Base-by-base conservation (phyloP, 2,329 filamentous ascomycete genomes). In the Pestalotiopsis sp. region DNA sequence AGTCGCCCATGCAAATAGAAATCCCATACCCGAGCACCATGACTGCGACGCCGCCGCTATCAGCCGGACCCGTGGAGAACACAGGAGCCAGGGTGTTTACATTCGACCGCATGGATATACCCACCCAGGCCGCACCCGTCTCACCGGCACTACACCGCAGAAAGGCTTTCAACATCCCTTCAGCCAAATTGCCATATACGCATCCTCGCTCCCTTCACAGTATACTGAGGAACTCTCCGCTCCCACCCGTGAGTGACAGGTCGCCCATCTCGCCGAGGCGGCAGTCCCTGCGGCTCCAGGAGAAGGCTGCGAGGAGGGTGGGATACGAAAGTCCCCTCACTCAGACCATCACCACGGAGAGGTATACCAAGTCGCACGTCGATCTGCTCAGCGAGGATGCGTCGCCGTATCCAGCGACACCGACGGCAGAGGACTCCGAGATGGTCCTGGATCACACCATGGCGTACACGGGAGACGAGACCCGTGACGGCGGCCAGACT, bases 171-270 rank as follows among this genome's bases (percentile, higher is more conserved):
- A 72, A 75, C 25, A 74, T 73, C 5, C 66, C 71, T 12, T 68
- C 70, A 23, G 64, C 71, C 41, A 80, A 80, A 27, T 80, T 84
- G 3, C 89, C 89, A 2, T 91, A 91, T 73, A 86, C 82, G 1
- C 88, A 88, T 70, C 86, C 89, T 41, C 84, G 84, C 68, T 81
- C 83, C 57, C 84, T 91, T 11, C 89, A 87, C 76, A 90, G 88
- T 77, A 91, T 91, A 73, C 83, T 91, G 25, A 86, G 89, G 66
- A 91, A 91, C 81, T 91, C 89, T 4, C 89, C 89, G 20, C 81
- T 91, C 6, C 87, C 88, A 23, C 86, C 87, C 1, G 78, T 81
- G 3, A 86, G 80, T 23, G 82, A 85, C 2, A 80, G 81, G 39
- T 85, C 86, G 9, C 86, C 87, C 1, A 78, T 82, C 4, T 89